Evolutionary conservation across 805 yeast genomes (phyloP), one percentile per base, ranked within the genome.

Genomic region (Lachancea quebecensis): DNA sequence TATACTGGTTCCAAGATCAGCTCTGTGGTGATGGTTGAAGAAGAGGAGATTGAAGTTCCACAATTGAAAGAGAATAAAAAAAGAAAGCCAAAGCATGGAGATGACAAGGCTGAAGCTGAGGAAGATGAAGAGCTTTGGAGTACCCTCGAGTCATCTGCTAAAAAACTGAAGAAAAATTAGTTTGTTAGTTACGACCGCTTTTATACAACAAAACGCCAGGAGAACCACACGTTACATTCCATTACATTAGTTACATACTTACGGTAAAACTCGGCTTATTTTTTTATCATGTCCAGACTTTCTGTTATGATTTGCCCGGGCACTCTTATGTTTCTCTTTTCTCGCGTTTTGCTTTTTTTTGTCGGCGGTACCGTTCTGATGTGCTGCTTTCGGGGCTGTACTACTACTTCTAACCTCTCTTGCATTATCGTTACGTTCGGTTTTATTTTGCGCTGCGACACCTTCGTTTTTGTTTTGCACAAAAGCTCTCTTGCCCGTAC

Each of bases 1-100:
- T 91, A 77, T 55, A 57, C 83, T 25, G 95, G 95, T 1, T 77
- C 87, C 4, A 88, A 85, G 59, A 72, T 87, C 16, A 55, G 55
- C 41, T 44, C 27, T 18, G 34, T 63, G 1, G 37, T 36, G 5
- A 31, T 63, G 38, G 27, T 60, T 6, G 65, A 63, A 35, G 74
- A 68, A 40, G 69, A 65, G 8, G 58, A 57, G 9, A 61, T 64
- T 12, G 67, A 56, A 10, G 67, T 67, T 34, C 71, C 67, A 40
- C 58, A 55, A 8, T 55, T 40, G 10, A 51, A 42, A 8, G 52
- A 52, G 42, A 39, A 49, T 43, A 46, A 51, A 60, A 62, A 41
- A 68, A 69, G 48, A 66, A 69, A 52, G 44, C 50, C 67, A 65
- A 75, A 61, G 63, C 53, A 67, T 65, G 58, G 67, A 65, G 42